Evolutionary conservation across 495 filamentous ascomycete genomes (phyloP).

Genomic region (Penicillium bialowiezense): DNA sequence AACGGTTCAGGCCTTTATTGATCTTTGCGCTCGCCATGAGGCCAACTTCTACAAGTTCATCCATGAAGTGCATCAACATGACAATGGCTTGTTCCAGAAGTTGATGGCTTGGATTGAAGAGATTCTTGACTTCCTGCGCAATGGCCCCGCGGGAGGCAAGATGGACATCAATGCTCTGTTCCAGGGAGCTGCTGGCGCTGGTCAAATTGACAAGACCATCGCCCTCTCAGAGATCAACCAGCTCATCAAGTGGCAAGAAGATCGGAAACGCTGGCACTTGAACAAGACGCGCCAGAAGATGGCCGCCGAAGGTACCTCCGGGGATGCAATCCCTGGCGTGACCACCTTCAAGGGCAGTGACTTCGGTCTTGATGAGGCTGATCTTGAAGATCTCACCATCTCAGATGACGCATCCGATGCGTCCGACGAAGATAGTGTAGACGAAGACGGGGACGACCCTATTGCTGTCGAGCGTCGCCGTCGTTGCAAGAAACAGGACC

Average conservation of each 20-base stretch:
- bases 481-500: slow-evolving; percentile 70
- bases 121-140: slow-evolving; percentile 90
- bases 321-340: slow-evolving; percentile 41
- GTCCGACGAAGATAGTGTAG: slow-evolving; percentile 66
- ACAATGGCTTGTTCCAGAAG: slow-evolving; percentile 92
- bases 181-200: slow-evolving; percentile 66
- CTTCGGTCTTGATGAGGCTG: slow-evolving; percentile 81
- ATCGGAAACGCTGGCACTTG: slow-evolving; percentile 92
- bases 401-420: slow-evolving; percentile 68
- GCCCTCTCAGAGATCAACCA: slow-evolving; percentile 79
- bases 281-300: slow-evolving; percentile 99
- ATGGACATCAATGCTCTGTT: slow-evolving; percentile 94
- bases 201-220: slow-evolving; percentile 63
- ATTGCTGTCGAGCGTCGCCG: slow-evolving; percentile 81
- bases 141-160: slow-evolving; percentile 73
- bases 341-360: slow-evolving; percentile 68
- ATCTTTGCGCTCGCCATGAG: slow-evolving; percentile 91
- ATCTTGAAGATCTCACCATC: slow-evolving; percentile 77
- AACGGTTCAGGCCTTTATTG: slow-evolving; percentile 98
- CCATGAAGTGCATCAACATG: slow-evolving; percentile 96
- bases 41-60: slow-evolving; percentile 98
- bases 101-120: slow-evolving; percentile 97
- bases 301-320: slow-evolving; percentile 71
- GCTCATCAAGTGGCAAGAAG: slow-evolving; percentile 90
- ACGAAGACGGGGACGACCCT: slow-evolving; percentile 72